phyloP scores from a whole-genome alignment of 345 rosid species.

The Lepidium aucheri region DNA sequence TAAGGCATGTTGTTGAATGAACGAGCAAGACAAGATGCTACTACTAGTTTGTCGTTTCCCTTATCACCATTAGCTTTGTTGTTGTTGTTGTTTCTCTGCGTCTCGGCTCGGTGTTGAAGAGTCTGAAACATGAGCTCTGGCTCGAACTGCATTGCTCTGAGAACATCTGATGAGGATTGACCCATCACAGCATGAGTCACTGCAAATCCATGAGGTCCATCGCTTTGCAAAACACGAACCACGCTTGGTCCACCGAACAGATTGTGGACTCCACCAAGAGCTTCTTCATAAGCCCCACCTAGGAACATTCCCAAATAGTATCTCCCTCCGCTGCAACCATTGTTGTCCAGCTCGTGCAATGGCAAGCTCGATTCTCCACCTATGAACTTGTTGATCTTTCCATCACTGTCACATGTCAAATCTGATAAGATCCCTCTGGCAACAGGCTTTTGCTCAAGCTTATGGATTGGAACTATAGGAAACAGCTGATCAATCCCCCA shows the following conservation, averaged over 20 bases:
- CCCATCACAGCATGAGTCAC: constrained; percentile 73
- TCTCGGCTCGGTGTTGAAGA: constrained; percentile 80
- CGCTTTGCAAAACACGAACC: constrained; percentile 79
- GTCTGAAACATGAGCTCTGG: constrained; percentile 92
- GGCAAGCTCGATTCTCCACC: constrained; percentile 84
- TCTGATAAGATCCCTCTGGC: constrained; percentile 74
- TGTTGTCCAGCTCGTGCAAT: constrained; percentile 59
- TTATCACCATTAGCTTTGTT: constrained; percentile 18
- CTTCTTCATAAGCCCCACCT: constrained; percentile 97
- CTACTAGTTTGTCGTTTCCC: constrained; percentile 38
- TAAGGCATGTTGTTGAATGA: constrained; percentile 93
- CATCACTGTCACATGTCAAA: constrained; percentile 89
- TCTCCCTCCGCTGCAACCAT: constrained; percentile 17
- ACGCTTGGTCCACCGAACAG: constrained; percentile 91
- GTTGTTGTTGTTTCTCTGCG: constrained; percentile 6
- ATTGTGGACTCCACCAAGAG: constrained; percentile 94
- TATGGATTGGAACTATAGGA: constrained; percentile 80
- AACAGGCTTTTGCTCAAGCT: constrained; percentile 56
- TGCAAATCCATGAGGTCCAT: constrained; percentile 80
- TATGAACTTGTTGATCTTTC: constrained; percentile 81
- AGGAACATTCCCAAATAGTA: constrained; percentile 93
- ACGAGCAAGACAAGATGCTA: constrained; percentile 41
- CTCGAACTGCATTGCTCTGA: constrained; percentile 89
- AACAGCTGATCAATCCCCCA: constrained; percentile 92
- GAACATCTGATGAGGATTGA: constrained; percentile 70